Base-by-base conservation (phyloP, 495 filamentous ascomycete species). In the Aspergillus campestris region DNA sequence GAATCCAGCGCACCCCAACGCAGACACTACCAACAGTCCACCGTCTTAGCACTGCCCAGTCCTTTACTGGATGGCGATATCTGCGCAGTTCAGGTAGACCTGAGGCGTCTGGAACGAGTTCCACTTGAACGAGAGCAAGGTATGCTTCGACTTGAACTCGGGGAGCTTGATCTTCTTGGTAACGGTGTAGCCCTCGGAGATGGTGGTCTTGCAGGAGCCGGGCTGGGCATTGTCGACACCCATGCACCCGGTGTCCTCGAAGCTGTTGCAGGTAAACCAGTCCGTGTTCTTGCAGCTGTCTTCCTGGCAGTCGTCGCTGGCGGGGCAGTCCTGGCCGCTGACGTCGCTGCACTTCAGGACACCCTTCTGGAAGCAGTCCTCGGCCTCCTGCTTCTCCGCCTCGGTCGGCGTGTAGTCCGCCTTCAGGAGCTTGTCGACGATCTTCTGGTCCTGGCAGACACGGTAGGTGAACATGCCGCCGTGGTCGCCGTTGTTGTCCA, bases 401-500 rank as follows among this genome's bases (percentile, higher is more conserved):
- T 67, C 58, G 15, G 73, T 78, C 0, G 74, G 75, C 2, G 72
- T 45, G 45, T 77, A 75, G n/a, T 48, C 59, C 3, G 72, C 65
- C n/a, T 59, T 65, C 6, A 77, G 54, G 57, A 78, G 72, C 45
- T 70, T 65, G 54, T 77, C 64, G 29, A 79, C 73, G 0, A 79
- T 55, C 0, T 58, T 54, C 47, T 78, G 73, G 55, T 79, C 55
- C 48, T 70, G 62, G 57, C 75, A 79, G 44, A 79, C 68, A 1
- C 75, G 71, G 62, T 78, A 79, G 37, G 63, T 59, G 57, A 78
- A 79, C 74, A 79, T 78, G 54, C 75, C 75, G 29, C 75, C 74
- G 53, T 79, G 75, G 57, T 79, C 75, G 1, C 75, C 75, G 58
- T 78, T 79, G 62, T 76, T 49, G 49, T 79, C 75, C 18, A 78